Conservation (phyloP, 371 early-diverging fungal genomes). For the Mucor circinelloides region DNA sequence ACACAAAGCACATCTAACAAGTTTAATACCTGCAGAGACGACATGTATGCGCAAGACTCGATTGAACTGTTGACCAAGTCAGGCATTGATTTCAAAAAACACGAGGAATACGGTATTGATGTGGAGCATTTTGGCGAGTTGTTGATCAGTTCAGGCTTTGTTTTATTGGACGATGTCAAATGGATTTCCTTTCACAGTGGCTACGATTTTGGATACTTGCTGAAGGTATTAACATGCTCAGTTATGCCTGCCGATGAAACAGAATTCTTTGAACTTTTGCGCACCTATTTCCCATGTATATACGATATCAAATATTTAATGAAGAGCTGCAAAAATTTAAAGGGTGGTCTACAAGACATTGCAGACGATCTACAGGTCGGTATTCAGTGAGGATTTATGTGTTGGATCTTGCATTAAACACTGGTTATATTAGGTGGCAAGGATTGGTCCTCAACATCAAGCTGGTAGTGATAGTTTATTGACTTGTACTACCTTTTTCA, state of each 20-base stretch:
- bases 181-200: constrained; percentile 99
- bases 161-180: constrained; percentile 89
- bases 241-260: constrained; percentile 92
- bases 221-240: constrained; percentile 94
- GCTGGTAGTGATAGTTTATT: constrained; percentile 99
- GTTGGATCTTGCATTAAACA: not conserved
- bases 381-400: not conserved
- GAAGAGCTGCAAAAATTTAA: constrained; percentile 94
- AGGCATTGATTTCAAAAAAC: constrained; percentile 98
- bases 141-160: constrained; percentile 96
- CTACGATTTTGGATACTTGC: constrained; percentile 99
- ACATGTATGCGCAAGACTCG: constrained; percentile 99
- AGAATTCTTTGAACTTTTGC: constrained; percentile 94
- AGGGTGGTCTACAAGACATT: constrained; percentile 99
- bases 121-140: constrained; percentile 97
- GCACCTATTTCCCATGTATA: constrained; percentile 95
- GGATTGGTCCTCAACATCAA: constrained; percentile 99
- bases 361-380: constrained; percentile 94
- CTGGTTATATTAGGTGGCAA: constrained; percentile 60
- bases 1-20: not conserved
- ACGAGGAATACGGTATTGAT: constrained; percentile 98
- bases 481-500: constrained; percentile 96
- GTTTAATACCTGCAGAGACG: constrained; percentile 62
- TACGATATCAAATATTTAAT: constrained; percentile 99
- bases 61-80: constrained; percentile 97